Base-by-base conservation (phyloP, 2,329 filamentous ascomycete genomes). In the Penicillium olsonii region DNA sequence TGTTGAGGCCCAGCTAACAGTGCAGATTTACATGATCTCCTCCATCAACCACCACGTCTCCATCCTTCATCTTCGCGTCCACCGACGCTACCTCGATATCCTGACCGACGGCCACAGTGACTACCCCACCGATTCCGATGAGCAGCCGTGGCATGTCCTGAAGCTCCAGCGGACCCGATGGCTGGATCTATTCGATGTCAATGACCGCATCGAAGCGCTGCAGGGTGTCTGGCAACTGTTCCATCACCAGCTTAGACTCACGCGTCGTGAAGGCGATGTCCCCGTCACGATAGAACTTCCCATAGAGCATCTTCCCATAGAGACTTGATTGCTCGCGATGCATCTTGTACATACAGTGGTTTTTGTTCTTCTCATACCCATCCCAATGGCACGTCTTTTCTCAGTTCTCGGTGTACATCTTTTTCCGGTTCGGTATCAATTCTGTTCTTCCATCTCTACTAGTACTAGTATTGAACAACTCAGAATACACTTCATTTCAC, bases 11-110 rank as follows among this genome's bases (percentile, higher is more conserved):
- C 46, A 18, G 33, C 38, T 11, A 19, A 18, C 54, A 10, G 46
- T 42, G 24, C 14, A 85, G 80, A 75, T 85, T 43, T 84, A 81
- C 66, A 77, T 84, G 74, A 60, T 85, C 40, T 84, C 82, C 11
- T 80, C 80, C 19, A 71, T 85, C 54, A 84, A 84, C 63, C 82
- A 84, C 66, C 83, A 86, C 57, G 73, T 85, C 53, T 77, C 79
- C 48, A 76, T 86, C 40, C 63, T 85, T 44, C 81, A 80, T 56
- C 70, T 85, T 40, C 78, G 76, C 26, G 74, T 85, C 37, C 82
- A 84, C 62, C 68, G 70, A 19, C 70, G 74, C 17, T 85, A 85
- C 62, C 62, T 84, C 27, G 75, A 79, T n/a, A 77, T 77, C 55
- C 68, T 85, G 33, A 75, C 73, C 10, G 70, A 70, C 4, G 81